These are phyloP conservation scores for Globisporangium acanthophoron DNA, from an alignment of 352 stramenopile species.

Conservation along the genomic window DNA sequence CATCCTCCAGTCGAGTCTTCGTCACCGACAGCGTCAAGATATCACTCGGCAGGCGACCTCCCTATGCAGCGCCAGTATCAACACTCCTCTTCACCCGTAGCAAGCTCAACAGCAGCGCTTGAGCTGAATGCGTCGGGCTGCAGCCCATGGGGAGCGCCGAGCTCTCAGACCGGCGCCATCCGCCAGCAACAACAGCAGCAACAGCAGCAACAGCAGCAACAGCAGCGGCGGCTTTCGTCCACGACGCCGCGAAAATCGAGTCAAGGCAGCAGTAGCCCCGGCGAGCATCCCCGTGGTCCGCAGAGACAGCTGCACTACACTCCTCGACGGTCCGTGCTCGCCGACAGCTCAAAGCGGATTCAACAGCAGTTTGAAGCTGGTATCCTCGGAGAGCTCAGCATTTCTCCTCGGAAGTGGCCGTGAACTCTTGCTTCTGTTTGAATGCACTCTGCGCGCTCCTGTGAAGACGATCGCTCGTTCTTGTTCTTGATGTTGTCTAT, in stretches of 20 bases:
- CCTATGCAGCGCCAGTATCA: not conserved
- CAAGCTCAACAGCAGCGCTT: not conserved
- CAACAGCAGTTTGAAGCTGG: not conserved
- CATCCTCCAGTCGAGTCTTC: not conserved
- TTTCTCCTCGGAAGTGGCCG: conserved; percentile 6
- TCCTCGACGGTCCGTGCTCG: conserved; percentile 5
- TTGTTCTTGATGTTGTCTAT: too few species aligned
- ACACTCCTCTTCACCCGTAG: not conserved
- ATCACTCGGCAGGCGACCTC: not conserved
- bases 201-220: not conserved
- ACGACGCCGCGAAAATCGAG: not conserved
- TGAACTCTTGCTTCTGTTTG: not conserved
- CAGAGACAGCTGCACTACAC: conserved; percentile 1
- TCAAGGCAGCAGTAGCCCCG: not conserved
- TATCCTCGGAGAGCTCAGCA: conserved; percentile 3
- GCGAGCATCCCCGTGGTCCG: not conserved
- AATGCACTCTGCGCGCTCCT: too few species aligned
- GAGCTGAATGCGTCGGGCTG: not conserved
- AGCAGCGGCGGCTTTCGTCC: not conserved
- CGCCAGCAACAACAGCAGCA: not conserved
- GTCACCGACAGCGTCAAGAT: not conserved
- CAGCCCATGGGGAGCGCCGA: not conserved
- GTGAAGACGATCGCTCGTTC: too few species aligned
- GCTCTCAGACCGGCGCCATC: not conserved
- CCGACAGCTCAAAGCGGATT: not conserved